Evolutionary conservation across 2,329 filamentous ascomycete species (phyloP), one percentile per base, ranked within the genome.

Genomic region (Colletotrichum tofieldiae): DNA sequence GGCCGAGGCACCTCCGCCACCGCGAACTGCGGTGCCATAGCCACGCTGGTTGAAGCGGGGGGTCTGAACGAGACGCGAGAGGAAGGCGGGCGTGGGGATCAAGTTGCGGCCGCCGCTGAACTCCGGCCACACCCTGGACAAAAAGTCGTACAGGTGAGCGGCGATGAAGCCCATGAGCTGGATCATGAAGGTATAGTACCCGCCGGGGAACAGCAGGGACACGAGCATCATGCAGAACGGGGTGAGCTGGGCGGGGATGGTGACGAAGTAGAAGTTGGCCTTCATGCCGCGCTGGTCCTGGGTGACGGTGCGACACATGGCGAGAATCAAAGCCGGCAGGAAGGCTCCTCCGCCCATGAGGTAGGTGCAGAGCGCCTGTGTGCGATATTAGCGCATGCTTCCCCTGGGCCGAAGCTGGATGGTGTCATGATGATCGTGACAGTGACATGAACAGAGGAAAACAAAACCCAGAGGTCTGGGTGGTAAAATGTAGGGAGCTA

Each of bases 121-220:
- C 67, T 93, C 91, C 6, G 96, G 96, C 87, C 95, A 98, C 52
- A 98, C 88, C 60, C 94, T 90, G 2, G 93, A 94, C 61, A 98
- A 82, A 79, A 98, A 99, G 80, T 98, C 94, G 82, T 94, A 97
- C 26, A 96, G 78, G 81, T 99, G 96, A 5, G 95, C 95, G 16
- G 95, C 94, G 54, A 97, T 75, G 14, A 99, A 86, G n/a, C 96
- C 96, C 43, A 90, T 93, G 5, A 90, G 81, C 78, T 97, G 91
- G 5, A 91, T 78, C 67, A 93, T 79, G 14, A 93, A 88, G 23
- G 83, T 83, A 3, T 81, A 76, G 45, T 87, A 86, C 14, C 92
- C 92, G 6, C 83, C 86, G 0, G 77, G 79, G 79, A 93, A 89
- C 65, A 98, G 84, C 29, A 97, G 86, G 14, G 92, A 93, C 77